A percentile compares a stretch with the other conserved stretches of the same genome.
Conservation (phyloP, 2,329 filamentous ascomycete species). For the Aspergillus niger region DNA sequence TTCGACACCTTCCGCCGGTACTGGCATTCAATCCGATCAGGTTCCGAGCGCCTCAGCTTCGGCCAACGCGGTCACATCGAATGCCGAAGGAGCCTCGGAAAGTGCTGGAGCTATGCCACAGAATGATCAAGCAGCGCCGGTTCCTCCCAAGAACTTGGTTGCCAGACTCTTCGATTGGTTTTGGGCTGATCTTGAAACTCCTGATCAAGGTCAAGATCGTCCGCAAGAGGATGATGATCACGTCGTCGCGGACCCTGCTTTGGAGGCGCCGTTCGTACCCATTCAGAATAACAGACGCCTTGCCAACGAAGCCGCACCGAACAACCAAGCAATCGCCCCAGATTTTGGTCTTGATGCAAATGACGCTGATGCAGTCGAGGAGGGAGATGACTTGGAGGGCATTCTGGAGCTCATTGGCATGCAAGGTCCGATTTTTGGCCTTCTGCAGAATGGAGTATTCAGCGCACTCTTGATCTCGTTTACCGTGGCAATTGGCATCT, state of each 20-base stretch:
- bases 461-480: slow-evolving; percentile 86
- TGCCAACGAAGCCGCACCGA: slow-evolving; percentile 32
- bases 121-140: slow-evolving; percentile 14
- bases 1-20: not conserved
- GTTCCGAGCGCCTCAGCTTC: not conserved
- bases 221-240: slow-evolving; percentile 59
- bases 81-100: slow-evolving; percentile 1
- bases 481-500: slow-evolving; percentile 82
- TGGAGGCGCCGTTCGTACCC: slow-evolving; percentile 63
- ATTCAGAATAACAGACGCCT: slow-evolving; percentile 49
- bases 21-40: not conserved
- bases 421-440: slow-evolving; percentile 84
- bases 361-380: slow-evolving; percentile 58
- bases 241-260: slow-evolving; percentile 59
- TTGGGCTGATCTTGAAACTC: slow-evolving; percentile 45
- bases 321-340: slow-evolving; percentile 38
- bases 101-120: slow-evolving; percentile 6
- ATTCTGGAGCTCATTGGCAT: slow-evolving; percentile 95
- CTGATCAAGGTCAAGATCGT: slow-evolving; percentile 40
- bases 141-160: slow-evolving; percentile 23
- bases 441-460: slow-evolving; percentile 94
- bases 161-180: slow-evolving; percentile 45
- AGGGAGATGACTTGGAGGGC: slow-evolving; percentile 92
- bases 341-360: slow-evolving; percentile 66
- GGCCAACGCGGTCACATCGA: not conserved